Base-by-base conservation (phyloP, 768 basidiomycete species). In the Candolleomyces aberdarensis region DNA sequence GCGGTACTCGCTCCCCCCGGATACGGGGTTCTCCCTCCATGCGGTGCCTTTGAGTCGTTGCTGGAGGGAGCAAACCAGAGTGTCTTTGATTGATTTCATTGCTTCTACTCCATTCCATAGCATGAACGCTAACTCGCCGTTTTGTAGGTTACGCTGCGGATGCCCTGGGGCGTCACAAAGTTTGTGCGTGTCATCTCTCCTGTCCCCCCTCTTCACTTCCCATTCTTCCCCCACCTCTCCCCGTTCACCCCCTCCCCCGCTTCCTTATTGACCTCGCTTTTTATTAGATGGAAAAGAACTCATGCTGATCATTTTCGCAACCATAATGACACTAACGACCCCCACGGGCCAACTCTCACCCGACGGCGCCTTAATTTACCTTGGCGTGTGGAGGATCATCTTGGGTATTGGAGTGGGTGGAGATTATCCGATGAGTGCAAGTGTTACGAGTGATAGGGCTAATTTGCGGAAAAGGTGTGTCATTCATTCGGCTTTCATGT, bases 371-470 rank as follows among this genome's bases (percentile, higher is more conserved):
- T 77, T 91, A 52, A 83, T 90, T 64, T 92, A 87, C 70, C 78
- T 92, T 14, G 77, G 77, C 15, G 65, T 86, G 3, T 91, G 83
- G 67, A 86, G 91, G 13, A 87, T 92, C 56, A 66, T 92, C 7
- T 83, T 92, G 40, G 91, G 91, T 0, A 74, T 93, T 17, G 91
- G 91, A 22, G 85, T 92, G 0, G 91, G 89, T 15, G 91, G 88
- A 2, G 91, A 91, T 70, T 91, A 91, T 67, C 88, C 89, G 1
- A 87, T 91, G 88, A 85, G 82, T 11, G 88, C 89, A 0, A 83
- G 83, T 10, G 76, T 91, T 60, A 83, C 87, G 11, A 83, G 83
- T 6, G 90, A 92, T 65, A 80, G 88, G 14, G 80, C 89, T 6
- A 81, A 81, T 63, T 68, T 91, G 43, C 77, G 83, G 41, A 75